Base-by-base conservation (phyloP, 2,329 filamentous ascomycete genomes). In the Sporothrix inflata region DNA sequence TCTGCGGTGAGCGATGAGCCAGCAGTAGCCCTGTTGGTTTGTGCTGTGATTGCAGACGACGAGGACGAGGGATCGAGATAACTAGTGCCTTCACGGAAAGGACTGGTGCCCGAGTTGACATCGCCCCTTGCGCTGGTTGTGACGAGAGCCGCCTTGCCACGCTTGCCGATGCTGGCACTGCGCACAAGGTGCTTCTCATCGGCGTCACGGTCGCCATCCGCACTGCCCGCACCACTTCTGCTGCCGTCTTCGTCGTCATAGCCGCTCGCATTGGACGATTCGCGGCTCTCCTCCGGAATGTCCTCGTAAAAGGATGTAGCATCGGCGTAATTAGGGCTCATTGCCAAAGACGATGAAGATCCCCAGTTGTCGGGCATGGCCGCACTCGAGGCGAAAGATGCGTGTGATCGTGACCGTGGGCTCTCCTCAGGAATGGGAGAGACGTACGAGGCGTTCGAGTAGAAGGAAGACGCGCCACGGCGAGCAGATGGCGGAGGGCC, bases 351-450 rank as follows among this genome's bases (percentile, higher is more conserved):
- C 1, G 81, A 72, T 1, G 38, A 78, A 4, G 84, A 86, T 4
- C 84, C 88, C 88, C 91, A 94, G 75, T 84, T 89, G 24, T 89
- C 87, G 0, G 92, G 91, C 79, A 94, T 92, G 0, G 88, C 91
- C 47, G 89, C 87, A 76, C 91, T 94, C 2, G 92, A 94, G 27
- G 89, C 91, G 77, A 88, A 91, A 0, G 92, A 93, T 38, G 85
- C 84, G 77, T 89, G 87, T 0, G 89, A 89, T 70, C 85, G 82
- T 3, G 85, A 83, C 30, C 85, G 83, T 0, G 87, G 85, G 74
- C 86, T 88, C 78, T 94, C 92, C 79, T 94, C 92, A 0, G 90
- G 90, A 70, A 94, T 94, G 0, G 92, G 91, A 0, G 92, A 92
- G 34, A 94, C 91, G 73, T 86, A 91, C 0, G 91, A 92, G 14